Percentiles rank a stretch among this genome's conserved stretches.
These are phyloP conservation scores for Penicillium salamii DNA, from an alignment of 495 filamentous ascomycete species.

Conservation along the genomic window DNA sequence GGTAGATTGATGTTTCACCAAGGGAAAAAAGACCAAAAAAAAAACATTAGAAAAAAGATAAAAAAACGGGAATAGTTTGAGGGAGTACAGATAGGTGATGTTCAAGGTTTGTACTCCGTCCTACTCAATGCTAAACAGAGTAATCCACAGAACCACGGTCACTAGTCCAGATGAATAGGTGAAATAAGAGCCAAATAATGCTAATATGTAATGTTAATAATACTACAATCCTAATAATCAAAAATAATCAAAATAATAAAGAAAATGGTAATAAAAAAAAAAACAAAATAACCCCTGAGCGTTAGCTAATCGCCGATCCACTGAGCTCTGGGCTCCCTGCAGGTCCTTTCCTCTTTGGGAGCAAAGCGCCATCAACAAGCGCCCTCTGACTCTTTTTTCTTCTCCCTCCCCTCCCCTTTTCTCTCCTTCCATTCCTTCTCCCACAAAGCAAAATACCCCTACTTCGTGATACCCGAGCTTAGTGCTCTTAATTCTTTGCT, in stretches of 20 bases:
- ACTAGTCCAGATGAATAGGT: too few relatives aligned
- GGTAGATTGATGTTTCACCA: background rate
- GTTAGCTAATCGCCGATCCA: conserved; percentile 15
- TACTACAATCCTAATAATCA: too few relatives aligned
- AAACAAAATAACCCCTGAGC: conserved; percentile 9
- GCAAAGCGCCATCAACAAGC: conserved; percentile 24
- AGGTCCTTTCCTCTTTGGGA: conserved; percentile 38
- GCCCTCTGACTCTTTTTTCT: conserved; percentile 29
- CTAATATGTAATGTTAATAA: too few relatives aligned
- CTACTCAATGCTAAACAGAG: too few relatives aligned
- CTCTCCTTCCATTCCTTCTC: conserved; percentile 23
- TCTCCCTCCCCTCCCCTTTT: conserved; percentile 29
- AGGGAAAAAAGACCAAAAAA: too few relatives aligned
- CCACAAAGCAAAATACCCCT: conserved; percentile 23
- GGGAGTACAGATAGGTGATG: too few relatives aligned
- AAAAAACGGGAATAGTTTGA: too few relatives aligned
- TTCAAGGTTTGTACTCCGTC: too few relatives aligned
- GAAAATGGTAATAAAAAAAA: background rate
- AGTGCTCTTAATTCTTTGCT: conserved; percentile 42
- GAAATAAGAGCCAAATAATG: too few relatives aligned
- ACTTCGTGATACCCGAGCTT: conserved; percentile 49
- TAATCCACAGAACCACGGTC: too few relatives aligned
- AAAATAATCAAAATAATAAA: background rate
- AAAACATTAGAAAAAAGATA: too few relatives aligned
- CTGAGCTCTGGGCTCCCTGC: conserved; percentile 38